Evolutionary conservation across 306 rosid species (phyloP).

Genomic region (Quercus berberidifolia): DNA sequence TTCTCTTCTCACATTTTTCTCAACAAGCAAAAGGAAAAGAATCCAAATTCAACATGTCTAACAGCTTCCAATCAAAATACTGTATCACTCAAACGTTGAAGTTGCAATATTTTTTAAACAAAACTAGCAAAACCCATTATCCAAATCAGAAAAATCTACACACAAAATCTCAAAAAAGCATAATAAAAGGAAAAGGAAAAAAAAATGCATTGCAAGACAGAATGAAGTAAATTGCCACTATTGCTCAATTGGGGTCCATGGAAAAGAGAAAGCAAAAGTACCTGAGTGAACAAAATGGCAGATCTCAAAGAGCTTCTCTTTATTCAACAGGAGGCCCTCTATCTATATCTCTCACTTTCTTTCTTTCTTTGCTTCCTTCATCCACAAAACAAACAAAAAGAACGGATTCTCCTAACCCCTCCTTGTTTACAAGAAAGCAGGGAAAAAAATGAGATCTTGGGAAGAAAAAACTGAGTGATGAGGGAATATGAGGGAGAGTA

Average conservation of each 20-base stretch:
- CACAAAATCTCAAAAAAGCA: not conserved
- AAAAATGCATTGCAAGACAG: constrained; percentile 2
- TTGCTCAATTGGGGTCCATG: constrained; percentile 3
- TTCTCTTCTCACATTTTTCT: constrained; percentile 11
- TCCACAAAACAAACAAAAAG: constrained; percentile 34
- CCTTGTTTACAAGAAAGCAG: constrained; percentile 6
- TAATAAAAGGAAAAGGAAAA: not conserved
- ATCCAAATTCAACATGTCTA: constrained; percentile 6
- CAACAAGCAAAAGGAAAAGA: not conserved
- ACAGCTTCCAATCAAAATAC: constrained; percentile 14
- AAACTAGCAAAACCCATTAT: not conserved
- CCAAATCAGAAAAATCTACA: not conserved
- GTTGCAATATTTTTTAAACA: not conserved
- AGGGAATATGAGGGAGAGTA: constrained; percentile 14
- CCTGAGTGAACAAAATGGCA: constrained; percentile 47
- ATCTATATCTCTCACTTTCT: not conserved
- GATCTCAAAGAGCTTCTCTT: constrained; percentile 50
- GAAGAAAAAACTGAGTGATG: constrained; percentile 28
- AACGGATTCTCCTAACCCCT: not conserved
- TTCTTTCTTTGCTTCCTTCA: not conserved
- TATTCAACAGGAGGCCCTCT: constrained; percentile 20
- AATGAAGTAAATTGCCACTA: not conserved
- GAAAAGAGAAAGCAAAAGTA: constrained; percentile 25
- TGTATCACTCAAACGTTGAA: constrained; percentile 2
- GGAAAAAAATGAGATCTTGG: constrained; percentile 60